phyloP scores from a whole-genome alignment of 106 monocot species.

The Ottelia alismoides region DNA sequence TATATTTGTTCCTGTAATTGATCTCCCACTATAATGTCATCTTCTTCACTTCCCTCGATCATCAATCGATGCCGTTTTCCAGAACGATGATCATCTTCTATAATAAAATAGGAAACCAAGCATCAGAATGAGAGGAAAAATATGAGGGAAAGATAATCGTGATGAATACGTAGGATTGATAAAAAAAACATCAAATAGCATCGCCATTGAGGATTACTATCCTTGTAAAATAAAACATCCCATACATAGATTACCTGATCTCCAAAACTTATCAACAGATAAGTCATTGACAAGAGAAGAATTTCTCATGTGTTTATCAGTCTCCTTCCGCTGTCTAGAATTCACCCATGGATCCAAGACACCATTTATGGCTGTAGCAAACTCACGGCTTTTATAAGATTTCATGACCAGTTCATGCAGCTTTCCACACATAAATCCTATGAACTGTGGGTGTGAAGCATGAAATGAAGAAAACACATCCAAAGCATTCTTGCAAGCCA shows the following conservation, averaged over 20 bases:
- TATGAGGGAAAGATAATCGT: too few species aligned
- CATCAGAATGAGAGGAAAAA: background rate
- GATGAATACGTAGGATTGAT: too few species aligned
- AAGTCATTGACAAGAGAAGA: conserved; percentile 33
- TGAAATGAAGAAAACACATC: conserved; percentile 39
- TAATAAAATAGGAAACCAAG: conserved; percentile 3
- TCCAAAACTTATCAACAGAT: conserved; percentile 46
- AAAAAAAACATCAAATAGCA: too few species aligned
- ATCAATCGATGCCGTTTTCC: conserved; percentile 53
- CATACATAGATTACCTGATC: conserved; percentile 75
- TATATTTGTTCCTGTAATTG: conserved; percentile 20
- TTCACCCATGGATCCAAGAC: conserved; percentile 95
- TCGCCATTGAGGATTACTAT: too few species aligned
- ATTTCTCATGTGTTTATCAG: conserved; percentile 55
- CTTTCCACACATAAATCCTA: conserved; percentile 83
- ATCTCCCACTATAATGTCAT: conserved; percentile 36
- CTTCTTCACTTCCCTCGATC: conserved; percentile 50
- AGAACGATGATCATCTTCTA: conserved; percentile 43
- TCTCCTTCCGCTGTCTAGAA: conserved; percentile 76
- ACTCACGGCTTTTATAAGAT: conserved; percentile 90
- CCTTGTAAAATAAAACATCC: too few species aligned
- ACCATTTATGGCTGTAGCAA: conserved; percentile 86
- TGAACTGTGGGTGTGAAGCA: conserved; percentile 60
- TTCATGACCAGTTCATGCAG: conserved; percentile 98
- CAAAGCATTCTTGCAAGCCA: too few species aligned